Evolutionary conservation across 768 basidiomycete species (phyloP).

Genomic region (Mycena venus): DNA sequence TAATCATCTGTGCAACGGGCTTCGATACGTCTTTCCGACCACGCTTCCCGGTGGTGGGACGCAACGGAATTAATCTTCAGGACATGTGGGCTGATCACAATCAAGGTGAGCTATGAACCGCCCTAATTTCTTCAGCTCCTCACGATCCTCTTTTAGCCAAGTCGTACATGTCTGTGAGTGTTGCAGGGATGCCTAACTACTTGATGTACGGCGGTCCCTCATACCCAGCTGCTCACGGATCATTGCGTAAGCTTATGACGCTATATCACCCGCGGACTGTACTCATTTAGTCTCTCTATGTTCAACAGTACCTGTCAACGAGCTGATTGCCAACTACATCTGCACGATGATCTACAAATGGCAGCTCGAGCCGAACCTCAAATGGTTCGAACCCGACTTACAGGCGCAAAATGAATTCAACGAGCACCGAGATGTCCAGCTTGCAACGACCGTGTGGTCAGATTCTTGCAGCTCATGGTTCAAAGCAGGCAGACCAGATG

Average conservation of each 20-base stretch:
- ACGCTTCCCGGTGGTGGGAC: conserved; percentile 49
- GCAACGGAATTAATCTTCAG: conserved; percentile 39
- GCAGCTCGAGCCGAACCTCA: not conserved
- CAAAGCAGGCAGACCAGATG: not conserved
- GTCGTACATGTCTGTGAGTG: not conserved
- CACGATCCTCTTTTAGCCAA: not conserved
- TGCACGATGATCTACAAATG: conserved; percentile 1
- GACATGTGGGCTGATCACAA: conserved; percentile 43
- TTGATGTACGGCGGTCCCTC: not conserved
- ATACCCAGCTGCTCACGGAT: not conserved
- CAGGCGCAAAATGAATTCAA: not conserved
- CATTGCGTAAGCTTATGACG: not conserved
- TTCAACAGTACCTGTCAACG: not conserved
- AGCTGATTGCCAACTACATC: not conserved
- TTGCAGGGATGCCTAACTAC: conserved; percentile 3
- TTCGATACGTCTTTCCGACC: conserved; percentile 51
- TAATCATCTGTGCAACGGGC: conserved; percentile 55
- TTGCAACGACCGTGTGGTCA: conserved; percentile 1
- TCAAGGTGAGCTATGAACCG: not conserved
- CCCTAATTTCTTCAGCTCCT: not conserved
- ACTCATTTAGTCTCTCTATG: not conserved
- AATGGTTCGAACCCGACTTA: not conserved
- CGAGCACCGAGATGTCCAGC: not conserved
- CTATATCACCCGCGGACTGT: not conserved
- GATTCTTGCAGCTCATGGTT: not conserved